A percentile compares a stretch with the other conserved stretches of the same genome.
Conservation (phyloP, 192 early-diverging fungal genomes). For the Pilaira anomala region DNA sequence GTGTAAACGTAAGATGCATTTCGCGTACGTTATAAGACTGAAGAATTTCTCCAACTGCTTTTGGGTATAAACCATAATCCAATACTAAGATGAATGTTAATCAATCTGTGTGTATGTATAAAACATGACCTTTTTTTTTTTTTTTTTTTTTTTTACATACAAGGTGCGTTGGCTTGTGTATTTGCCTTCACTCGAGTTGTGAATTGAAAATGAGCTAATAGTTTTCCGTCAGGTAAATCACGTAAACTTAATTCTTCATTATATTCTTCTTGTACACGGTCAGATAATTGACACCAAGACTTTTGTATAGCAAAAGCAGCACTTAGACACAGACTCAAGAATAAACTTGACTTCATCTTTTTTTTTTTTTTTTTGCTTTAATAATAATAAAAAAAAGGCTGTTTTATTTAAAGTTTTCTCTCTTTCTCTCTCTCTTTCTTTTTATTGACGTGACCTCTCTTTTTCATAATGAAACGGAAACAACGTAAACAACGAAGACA, state of each 20-base stretch:
- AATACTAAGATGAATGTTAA: constrained; percentile 34
- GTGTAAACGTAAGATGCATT: constrained; percentile 85
- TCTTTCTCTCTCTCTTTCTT: too few relatives aligned
- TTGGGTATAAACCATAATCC: constrained; percentile 82
- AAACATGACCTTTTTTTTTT: too few relatives aligned
- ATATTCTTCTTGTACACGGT: constrained; percentile 44
- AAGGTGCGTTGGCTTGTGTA: constrained; percentile 4
- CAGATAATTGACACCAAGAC: neutral
- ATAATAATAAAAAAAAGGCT: too few relatives aligned
- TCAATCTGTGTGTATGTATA: neutral
- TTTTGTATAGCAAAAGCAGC: neutral
- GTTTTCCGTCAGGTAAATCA: constrained; percentile 72
- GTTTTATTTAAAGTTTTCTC: too few relatives aligned
- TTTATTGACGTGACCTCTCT: neutral
- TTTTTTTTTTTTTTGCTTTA: too few relatives aligned
- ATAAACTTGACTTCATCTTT: neutral
- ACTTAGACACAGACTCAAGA: neutral
- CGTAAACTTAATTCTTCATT: constrained; percentile 67
- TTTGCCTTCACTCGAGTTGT: constrained; percentile 39
- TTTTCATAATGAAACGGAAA: constrained; percentile 9
- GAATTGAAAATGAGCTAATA: constrained; percentile 83
- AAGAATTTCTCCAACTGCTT: constrained; percentile 80
- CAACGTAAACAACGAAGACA: neutral
- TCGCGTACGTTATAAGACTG: constrained; percentile 72
- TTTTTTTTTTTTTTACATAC: constrained; percentile 6